Conservation (phyloP, 495 filamentous ascomycete genomes). For the Sporormia fimetaria region DNA sequence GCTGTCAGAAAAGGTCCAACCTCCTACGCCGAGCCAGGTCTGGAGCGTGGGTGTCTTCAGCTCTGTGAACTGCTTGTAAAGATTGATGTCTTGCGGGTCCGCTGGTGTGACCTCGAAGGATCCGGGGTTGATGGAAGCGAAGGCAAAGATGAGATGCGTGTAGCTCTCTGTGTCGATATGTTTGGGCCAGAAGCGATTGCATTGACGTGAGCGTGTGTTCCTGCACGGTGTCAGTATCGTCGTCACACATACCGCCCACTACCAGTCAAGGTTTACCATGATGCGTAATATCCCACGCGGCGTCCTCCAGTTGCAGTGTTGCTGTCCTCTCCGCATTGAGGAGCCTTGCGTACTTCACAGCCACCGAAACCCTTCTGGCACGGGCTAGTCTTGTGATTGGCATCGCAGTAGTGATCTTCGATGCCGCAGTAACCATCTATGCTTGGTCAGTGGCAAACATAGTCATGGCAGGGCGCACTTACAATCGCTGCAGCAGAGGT, state of each 20-base stretch:
- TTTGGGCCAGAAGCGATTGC: constrained; percentile 25
- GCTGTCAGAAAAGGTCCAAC: constrained; percentile 4
- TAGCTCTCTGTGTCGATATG: constrained; percentile 28
- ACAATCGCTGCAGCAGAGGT: constrained; percentile 20
- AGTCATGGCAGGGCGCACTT: not conserved
- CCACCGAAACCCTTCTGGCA: constrained; percentile 12
- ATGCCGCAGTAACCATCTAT: not conserved
- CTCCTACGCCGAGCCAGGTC: constrained; percentile 18
- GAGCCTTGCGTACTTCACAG: not conserved
- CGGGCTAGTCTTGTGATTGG: not conserved
- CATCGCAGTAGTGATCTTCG: not conserved
- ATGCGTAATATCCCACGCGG: constrained; percentile 15
- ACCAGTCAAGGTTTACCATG: constrained; percentile 1
- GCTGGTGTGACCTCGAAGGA: constrained; percentile 30
- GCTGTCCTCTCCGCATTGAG: not conserved
- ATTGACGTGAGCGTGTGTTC: constrained; percentile 24
- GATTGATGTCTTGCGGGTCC: constrained; percentile 15
- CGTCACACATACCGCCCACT: not conserved
- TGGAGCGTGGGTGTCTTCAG: constrained; percentile 22
- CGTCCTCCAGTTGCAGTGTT: constrained; percentile 3
- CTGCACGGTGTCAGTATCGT: not conserved
- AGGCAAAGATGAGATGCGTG: constrained; percentile 41
- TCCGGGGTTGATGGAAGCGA: constrained; percentile 33
- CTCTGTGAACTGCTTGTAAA: constrained; percentile 29
- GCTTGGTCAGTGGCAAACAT: not conserved